Evolutionary conservation across 2,329 filamentous ascomycete genomes (phyloP).

Genomic region (Exophiala dermatitidis): DNA sequence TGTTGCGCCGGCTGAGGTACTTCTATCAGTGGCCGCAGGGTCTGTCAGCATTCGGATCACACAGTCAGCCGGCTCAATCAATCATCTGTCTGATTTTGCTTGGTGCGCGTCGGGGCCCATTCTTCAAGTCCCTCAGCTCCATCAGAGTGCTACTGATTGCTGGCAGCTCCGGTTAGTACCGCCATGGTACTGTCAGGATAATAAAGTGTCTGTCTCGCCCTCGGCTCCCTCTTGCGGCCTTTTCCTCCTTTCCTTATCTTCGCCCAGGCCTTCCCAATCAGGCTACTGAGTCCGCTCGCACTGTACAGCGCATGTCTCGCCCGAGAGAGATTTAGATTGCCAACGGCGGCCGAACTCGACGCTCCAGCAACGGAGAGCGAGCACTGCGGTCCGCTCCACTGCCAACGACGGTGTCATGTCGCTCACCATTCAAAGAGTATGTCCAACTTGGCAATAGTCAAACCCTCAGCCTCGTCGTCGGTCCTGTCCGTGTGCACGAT

Average conservation of each 20-base stretch:
- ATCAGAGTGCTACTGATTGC: no score
- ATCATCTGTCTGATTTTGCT: no score
- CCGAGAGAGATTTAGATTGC: not conserved
- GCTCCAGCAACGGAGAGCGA: not conserved
- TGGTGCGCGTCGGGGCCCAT: no score
- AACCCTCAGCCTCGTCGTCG: not conserved
- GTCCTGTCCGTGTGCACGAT: not conserved
- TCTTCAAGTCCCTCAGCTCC: no score
- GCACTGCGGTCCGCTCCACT: not conserved
- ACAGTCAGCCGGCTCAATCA: no score
- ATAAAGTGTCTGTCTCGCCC: slow-evolving; percentile 13
- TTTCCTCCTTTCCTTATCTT: slow-evolving; percentile 4
- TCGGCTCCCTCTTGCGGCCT: slow-evolving; percentile 13
- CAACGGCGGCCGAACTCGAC: not conserved
- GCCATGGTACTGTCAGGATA: not conserved
- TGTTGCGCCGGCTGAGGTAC: no score
- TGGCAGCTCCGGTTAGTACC: no score
- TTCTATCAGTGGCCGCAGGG: no score
- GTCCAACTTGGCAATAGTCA: not conserved
- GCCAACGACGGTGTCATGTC: slow-evolving; percentile 2
- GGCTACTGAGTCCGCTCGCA: not conserved
- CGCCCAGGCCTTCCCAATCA: slow-evolving; percentile 8
- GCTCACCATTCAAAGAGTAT: slow-evolving; percentile 19
- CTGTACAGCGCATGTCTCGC: not conserved
- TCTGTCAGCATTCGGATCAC: no score